Percentiles rank a stretch among this genome's conserved stretches.
These are phyloP conservation scores for Scedosporium boydii DNA, from an alignment of 2,329 filamentous ascomycete species.

Conservation along the genomic window DNA sequence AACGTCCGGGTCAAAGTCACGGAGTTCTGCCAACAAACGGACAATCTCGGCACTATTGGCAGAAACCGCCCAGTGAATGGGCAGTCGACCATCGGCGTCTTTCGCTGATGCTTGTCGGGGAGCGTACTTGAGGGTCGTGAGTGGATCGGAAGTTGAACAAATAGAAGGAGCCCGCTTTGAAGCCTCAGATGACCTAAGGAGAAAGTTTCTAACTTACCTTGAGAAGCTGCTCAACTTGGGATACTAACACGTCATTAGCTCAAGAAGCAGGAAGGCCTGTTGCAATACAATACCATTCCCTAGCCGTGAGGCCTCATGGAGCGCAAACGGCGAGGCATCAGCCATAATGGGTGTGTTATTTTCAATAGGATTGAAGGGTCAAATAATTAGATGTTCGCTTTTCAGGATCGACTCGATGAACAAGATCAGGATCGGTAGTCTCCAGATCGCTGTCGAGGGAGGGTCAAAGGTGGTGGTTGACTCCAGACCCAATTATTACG, in stretches of 20 bases:
- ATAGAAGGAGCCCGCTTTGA: not conserved
- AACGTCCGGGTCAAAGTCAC: slow-evolving; percentile 74
- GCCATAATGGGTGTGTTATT: not conserved
- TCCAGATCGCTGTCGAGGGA: too few species aligned
- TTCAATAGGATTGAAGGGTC: too few species aligned
- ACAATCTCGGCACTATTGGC: slow-evolving; percentile 72
- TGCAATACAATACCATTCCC: not conserved
- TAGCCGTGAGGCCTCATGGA: slow-evolving; percentile 1
- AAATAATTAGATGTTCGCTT: too few species aligned
- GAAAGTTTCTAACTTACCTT: not conserved
- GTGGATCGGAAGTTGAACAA: not conserved
- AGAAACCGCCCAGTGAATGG: slow-evolving; percentile 90
- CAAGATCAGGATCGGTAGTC: not conserved
- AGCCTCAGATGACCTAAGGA: too few species aligned
- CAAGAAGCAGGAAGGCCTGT: not conserved
- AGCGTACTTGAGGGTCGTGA: slow-evolving; percentile 48
- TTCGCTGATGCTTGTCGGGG: slow-evolving; percentile 61
- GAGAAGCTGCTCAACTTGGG: not conserved
- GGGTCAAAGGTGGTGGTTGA: too few species aligned
- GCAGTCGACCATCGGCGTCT: slow-evolving; percentile 81
- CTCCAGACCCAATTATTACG: not conserved
- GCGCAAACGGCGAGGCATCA: not conserved
- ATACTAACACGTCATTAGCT: not conserved
- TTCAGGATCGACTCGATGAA: not conserved
- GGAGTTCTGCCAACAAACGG: slow-evolving; percentile 57